These are phyloP conservation scores for Linderniella brevidens DNA, from an alignment of 257 asterid species.

Conservation along the genomic window DNA sequence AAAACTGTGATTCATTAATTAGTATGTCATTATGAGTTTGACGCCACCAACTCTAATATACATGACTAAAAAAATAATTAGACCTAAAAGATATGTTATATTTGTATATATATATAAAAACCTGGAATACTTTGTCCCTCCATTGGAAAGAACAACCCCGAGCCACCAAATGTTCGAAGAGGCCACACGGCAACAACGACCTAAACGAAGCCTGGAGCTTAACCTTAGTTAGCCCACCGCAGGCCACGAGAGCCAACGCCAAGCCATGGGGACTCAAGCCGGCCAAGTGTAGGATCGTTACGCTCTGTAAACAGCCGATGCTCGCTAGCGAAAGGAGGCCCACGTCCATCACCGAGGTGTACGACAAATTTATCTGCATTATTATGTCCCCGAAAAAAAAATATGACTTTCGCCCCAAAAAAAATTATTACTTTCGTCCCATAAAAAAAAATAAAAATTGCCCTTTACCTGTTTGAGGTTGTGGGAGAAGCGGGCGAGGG, in stretches of 20 bases:
- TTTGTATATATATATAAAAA: constrained; percentile 1
- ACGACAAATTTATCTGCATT: constrained; percentile 70
- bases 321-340: constrained; percentile 73
- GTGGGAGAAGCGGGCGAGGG: constrained; percentile 57
- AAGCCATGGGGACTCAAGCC: constrained; percentile 58
- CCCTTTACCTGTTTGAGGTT: constrained; percentile 90
- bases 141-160: constrained; percentile 71
- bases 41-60: no score
- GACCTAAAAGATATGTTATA: constrained; percentile 1
- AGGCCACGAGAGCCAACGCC: constrained; percentile 54
- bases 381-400: not conserved
- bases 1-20: no score
- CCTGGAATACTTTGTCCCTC: constrained; percentile 74
- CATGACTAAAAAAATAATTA: no score
- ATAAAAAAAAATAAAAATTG: no score
- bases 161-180: constrained; percentile 52
- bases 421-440: no score
- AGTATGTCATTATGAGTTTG: no score
- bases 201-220: constrained; percentile 60
- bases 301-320: constrained; percentile 62
- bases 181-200: constrained; percentile 32
- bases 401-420: not conserved
- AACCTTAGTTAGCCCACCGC: constrained; percentile 71
- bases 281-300: constrained; percentile 43
- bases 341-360: constrained; percentile 60